Percentiles rank a stretch among this genome's conserved stretches.
Conservation (phyloP, 1,284 basidiomycete species). For the Stereum hirsutum region DNA sequence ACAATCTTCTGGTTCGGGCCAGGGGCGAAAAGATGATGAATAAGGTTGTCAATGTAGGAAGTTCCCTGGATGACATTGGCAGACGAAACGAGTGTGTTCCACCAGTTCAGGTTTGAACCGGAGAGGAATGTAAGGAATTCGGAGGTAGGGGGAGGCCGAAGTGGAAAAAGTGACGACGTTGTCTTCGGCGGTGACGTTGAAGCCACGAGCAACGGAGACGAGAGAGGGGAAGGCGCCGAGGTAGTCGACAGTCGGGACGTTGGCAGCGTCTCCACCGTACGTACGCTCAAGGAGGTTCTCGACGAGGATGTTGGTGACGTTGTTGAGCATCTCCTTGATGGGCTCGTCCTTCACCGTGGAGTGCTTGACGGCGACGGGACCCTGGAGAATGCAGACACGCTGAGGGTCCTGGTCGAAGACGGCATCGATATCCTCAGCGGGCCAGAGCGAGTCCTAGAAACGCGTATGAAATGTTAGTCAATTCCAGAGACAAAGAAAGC, state of each 20-base stretch:
- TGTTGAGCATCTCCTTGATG: constrained; percentile 85
- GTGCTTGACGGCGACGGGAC: constrained; percentile 90
- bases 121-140: constrained; percentile 84
- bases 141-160: constrained; percentile 48
- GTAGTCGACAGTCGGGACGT: constrained; percentile 83
- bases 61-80: constrained; percentile 80
- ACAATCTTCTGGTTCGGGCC: constrained; percentile 73
- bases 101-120: constrained; percentile 78
- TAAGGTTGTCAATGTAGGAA: constrained; percentile 83
- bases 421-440: constrained; percentile 96
- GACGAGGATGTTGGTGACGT: constrained; percentile 75
- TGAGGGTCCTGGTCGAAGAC: constrained; percentile 98
- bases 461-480: too few species aligned
- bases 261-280: constrained; percentile 73
- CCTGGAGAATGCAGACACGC: constrained; percentile 95
- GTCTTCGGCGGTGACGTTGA: constrained; percentile 37
- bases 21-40: constrained; percentile 82
- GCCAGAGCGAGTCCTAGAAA: constrained; percentile 92
- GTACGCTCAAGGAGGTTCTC: constrained; percentile 72
- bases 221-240: constrained; percentile 54
- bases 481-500: constrained; percentile 7
- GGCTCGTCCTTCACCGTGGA: constrained; percentile 88
- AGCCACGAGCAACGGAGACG: constrained; percentile 33
- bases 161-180: constrained; percentile 50
- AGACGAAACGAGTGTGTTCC: constrained; percentile 79